Evolutionary conservation across 768 basidiomycete species (phyloP).

Genomic region (Lactifluus subvellereus): DNA sequence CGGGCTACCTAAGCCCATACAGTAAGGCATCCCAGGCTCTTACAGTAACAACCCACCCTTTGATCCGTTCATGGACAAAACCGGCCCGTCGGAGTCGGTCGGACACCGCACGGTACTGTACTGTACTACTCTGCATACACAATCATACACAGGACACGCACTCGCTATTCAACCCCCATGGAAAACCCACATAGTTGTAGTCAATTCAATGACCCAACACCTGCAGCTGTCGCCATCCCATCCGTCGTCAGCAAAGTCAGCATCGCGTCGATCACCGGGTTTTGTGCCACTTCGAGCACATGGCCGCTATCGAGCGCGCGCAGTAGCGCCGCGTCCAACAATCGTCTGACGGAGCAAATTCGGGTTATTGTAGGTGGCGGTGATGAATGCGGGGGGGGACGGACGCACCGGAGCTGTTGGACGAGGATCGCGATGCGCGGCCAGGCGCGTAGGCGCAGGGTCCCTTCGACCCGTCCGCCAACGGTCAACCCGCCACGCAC

Average conservation of each 20-base stretch:
- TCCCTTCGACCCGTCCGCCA: constrained; percentile 42
- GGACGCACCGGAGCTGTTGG: constrained; percentile 69
- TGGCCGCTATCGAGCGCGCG: constrained; percentile 60
- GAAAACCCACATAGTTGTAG: background rate
- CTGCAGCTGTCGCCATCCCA: constrained; percentile 27
- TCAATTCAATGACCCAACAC: background rate
- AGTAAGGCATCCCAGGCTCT: too few relatives aligned
- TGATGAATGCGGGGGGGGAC: background rate
- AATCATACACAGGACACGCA: too few relatives aligned
- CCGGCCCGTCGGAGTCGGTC: too few relatives aligned
- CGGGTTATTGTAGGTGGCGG: too few relatives aligned
- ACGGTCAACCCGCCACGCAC: constrained; percentile 70
- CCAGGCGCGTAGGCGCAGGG: constrained; percentile 68
- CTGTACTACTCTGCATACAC: too few relatives aligned
- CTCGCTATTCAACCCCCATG: background rate
- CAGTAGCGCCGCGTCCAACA: constrained; percentile 64
- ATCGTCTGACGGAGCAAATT: constrained; percentile 38
- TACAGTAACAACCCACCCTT: too few relatives aligned
- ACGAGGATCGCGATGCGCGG: constrained; percentile 89
- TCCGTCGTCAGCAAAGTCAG: constrained; percentile 36
- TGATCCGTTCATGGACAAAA: too few relatives aligned
- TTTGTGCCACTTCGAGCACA: constrained; percentile 40
- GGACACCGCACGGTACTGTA: too few relatives aligned
- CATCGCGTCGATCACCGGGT: constrained; percentile 48
- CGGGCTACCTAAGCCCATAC: too few relatives aligned